Percentiles rank a stretch among this genome's conserved stretches.
phyloP scores from a whole-genome alignment of 768 basidiomycete genomes.

The Russula emetica region DNA sequence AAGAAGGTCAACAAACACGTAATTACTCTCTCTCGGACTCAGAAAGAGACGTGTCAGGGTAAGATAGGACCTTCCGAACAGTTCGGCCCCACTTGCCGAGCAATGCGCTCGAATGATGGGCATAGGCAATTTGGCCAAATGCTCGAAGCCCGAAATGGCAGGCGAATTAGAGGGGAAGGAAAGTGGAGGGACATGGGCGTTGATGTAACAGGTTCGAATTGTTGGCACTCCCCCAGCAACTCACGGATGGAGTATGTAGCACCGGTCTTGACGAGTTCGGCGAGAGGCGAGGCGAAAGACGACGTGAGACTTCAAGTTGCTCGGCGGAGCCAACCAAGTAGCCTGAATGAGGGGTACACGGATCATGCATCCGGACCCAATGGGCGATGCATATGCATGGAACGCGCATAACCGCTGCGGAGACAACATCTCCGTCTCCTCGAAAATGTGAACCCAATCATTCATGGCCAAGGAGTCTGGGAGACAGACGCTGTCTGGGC shows the following conservation, averaged over 20 bases:
- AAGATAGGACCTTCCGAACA: conserved; percentile 17
- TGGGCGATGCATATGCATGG: neutral
- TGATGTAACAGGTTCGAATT: neutral
- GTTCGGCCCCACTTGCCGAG: conserved; percentile 9
- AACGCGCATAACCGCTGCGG: conserved; percentile 4
- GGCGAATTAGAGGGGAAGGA: neutral
- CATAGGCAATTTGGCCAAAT: neutral
- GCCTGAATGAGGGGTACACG: neutral
- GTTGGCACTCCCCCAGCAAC: conserved; percentile 1
- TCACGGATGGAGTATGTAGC: neutral
- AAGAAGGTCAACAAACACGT: conserved; percentile 14
- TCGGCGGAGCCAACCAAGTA: neutral
- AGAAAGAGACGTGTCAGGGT: conserved; percentile 16
- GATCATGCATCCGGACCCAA: conserved; percentile 15
- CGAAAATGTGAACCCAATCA: conserved; percentile 1
- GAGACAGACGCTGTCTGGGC: neutral
- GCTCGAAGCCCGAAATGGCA: conserved; percentile 4
- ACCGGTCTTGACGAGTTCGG: neutral
- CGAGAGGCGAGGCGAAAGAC: conserved; percentile 1
- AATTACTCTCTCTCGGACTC: neutral
- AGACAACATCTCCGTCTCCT: conserved; percentile 3
- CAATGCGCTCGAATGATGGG: neutral
- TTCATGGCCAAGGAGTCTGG: neutral
- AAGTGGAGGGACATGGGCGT: neutral
- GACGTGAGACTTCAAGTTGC: conserved; percentile 4